These are phyloP conservation scores for Acanthamoeba triangularis DNA, from an alignment of 208 protist species.

Conservation along the genomic window DNA sequence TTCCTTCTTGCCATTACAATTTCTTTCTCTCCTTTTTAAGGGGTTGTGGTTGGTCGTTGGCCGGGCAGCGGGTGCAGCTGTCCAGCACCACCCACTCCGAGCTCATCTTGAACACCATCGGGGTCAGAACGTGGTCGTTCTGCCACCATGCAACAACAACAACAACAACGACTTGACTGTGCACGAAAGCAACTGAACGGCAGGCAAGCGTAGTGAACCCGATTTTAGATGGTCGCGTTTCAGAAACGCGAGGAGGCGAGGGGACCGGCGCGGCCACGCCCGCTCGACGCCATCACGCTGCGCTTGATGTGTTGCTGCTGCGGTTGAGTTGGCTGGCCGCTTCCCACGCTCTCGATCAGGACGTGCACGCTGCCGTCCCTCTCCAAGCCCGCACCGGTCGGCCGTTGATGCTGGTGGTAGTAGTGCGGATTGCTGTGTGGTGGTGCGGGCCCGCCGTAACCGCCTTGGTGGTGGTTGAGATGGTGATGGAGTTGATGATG, in stretches of 20 bases:
- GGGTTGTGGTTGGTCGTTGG: no score
- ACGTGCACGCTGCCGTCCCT: slow-evolving; percentile 58
- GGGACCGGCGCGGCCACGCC: neutral
- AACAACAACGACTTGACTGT: no score
- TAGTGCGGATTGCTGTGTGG: neutral
- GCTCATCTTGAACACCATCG: no score
- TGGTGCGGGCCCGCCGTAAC: neutral
- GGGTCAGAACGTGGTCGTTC: no score
- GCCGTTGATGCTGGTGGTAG: neutral
- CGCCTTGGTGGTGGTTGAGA: neutral
- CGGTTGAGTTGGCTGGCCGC: neutral
- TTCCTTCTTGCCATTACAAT: no score
- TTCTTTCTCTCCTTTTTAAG: no score
- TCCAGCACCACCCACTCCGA: no score
- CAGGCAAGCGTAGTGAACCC: no score
- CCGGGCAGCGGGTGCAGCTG: no score
- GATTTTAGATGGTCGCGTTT: neutral
- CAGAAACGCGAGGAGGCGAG: neutral
- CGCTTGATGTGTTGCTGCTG: neutral
- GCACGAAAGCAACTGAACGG: no score
- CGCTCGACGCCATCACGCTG: slow-evolving; percentile 32
- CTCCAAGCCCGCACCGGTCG: neutral
- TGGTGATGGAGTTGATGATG: slow-evolving; percentile 24
- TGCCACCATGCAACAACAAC: no score
- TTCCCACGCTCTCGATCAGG: slow-evolving; percentile 11